A percentile compares a stretch with the other conserved stretches of the same genome.
These are phyloP conservation scores for Ormosia semicastrata DNA, from an alignment of 306 rosid genomes.

Conservation along the genomic window DNA sequence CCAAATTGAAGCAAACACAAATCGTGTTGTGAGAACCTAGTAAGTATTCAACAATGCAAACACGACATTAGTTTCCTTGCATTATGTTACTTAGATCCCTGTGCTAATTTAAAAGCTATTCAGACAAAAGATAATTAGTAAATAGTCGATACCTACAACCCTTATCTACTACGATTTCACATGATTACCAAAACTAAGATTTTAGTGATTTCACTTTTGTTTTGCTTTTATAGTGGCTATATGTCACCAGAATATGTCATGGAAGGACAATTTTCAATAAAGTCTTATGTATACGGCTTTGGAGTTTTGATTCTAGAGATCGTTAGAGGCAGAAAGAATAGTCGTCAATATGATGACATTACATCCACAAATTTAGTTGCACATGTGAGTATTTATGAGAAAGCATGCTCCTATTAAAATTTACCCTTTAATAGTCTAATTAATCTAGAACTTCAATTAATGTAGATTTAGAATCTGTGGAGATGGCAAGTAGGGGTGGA, in stretches of 20 bases:
- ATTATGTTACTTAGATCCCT: background rate
- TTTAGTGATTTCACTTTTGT: background rate
- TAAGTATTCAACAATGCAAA: conserved; percentile 27
- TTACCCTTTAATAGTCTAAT: background rate
- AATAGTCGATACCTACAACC: background rate
- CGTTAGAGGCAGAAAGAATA: conserved; percentile 58
- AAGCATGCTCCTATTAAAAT: background rate
- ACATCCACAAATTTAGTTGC: conserved; percentile 50
- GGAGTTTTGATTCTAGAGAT: conserved; percentile 63
- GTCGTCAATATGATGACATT: conserved; percentile 24
- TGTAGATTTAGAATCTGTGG: conserved; percentile 75
- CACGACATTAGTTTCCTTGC: background rate
- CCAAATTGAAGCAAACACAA: conserved; percentile 62
- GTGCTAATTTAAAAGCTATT: background rate
- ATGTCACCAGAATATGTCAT: conserved; percentile 74
- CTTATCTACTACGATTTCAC: background rate
- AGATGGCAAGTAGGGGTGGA: too few species aligned
- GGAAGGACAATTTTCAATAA: conserved; percentile 53
- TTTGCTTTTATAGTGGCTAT: conserved; percentile 45
- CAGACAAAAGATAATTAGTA: background rate
- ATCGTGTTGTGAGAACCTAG: conserved; percentile 65
- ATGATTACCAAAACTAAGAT: background rate
- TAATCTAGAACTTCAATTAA: background rate
- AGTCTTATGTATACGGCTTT: conserved; percentile 57
- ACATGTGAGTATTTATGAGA: conserved; percentile 48